These are phyloP conservation scores for Sicyos baderoa DNA, from an alignment of 306 rosid genomes.

Conservation along the genomic window DNA sequence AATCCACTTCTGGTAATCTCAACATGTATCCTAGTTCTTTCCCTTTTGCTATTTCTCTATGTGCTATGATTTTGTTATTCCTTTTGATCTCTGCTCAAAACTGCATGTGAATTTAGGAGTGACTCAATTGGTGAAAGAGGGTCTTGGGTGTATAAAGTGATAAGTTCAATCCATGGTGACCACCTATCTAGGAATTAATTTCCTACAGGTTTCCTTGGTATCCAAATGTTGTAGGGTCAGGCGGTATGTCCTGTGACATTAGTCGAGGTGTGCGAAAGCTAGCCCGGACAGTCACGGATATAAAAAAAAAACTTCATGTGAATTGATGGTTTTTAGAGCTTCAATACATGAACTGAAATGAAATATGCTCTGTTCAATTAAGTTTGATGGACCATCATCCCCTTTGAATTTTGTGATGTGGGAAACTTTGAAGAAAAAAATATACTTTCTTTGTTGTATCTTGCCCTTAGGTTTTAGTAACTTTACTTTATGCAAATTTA, in stretches of 20 bases:
- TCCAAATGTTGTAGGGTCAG: too few species aligned
- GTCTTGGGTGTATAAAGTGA: too few species aligned
- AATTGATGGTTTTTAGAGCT: background rate
- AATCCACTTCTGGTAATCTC: constrained; percentile 11
- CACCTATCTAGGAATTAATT: too few species aligned
- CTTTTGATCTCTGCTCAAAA: background rate
- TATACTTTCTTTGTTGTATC: background rate
- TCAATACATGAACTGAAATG: background rate
- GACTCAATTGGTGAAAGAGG: too few species aligned
- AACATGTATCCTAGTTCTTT: background rate
- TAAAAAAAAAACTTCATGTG: background rate
- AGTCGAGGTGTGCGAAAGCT: too few species aligned
- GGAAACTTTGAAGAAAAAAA: background rate
- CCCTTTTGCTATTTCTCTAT: constrained; percentile 1
- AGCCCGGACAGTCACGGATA: too few species aligned
- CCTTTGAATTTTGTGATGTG: background rate
- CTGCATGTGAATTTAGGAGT: constrained; percentile 1
- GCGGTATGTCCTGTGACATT: too few species aligned
- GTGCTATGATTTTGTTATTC: background rate
- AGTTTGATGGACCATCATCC: background rate
- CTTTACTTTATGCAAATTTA: background rate
- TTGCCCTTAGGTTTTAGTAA: background rate
- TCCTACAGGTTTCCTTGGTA: too few species aligned
- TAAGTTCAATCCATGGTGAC: too few species aligned
- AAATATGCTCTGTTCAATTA: background rate